A percentile compares a stretch with the other conserved stretches of the same genome.
These are phyloP conservation scores for Magnolia officinalis DNA, from an alignment of 164 flowering plant genomes.

Conservation along the genomic window DNA sequence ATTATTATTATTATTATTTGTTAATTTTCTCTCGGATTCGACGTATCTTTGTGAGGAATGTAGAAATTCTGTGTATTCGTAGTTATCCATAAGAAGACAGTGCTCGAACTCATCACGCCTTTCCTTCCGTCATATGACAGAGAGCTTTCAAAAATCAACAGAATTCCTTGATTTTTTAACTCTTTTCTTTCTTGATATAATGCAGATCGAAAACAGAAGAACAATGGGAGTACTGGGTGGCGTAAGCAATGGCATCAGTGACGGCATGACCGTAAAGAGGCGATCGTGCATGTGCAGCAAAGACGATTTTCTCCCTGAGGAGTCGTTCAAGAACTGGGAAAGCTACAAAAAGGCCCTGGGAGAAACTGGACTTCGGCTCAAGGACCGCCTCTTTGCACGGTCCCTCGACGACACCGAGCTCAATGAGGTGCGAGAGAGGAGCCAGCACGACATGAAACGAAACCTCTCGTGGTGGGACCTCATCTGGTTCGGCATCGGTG, in stretches of 20 bases:
- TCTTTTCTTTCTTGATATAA: not conserved
- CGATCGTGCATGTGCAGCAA: constrained; percentile 23
- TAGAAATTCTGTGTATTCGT: too few species aligned
- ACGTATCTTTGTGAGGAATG: too few species aligned
- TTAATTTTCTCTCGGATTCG: too few species aligned
- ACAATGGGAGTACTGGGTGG: not conserved
- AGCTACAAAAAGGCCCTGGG: constrained; percentile 28
- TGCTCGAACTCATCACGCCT: too few species aligned
- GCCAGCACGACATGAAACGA: constrained; percentile 31
- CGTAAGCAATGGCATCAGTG: not conserved
- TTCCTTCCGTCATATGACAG: too few species aligned
- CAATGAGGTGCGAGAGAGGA: constrained; percentile 24
- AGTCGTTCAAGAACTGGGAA: constrained; percentile 39
- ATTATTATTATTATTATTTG: too few species aligned
- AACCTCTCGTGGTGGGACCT: constrained; percentile 38
- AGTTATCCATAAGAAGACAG: too few species aligned
- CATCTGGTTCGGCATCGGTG: constrained; percentile 42
- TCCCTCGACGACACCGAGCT: constrained; percentile 27
- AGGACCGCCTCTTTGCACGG: constrained; percentile 28
- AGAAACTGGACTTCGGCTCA: constrained; percentile 21
- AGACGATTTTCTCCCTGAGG: constrained; percentile 38
- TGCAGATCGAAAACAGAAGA: not conserved
- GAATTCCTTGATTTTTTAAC: not conserved
- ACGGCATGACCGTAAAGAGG: constrained; percentile 9
- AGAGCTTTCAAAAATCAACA: not conserved